These are phyloP conservation scores for Collybiopsis luxurians DNA, from an alignment of 768 basidiomycete genomes.

Conservation along the genomic window DNA sequence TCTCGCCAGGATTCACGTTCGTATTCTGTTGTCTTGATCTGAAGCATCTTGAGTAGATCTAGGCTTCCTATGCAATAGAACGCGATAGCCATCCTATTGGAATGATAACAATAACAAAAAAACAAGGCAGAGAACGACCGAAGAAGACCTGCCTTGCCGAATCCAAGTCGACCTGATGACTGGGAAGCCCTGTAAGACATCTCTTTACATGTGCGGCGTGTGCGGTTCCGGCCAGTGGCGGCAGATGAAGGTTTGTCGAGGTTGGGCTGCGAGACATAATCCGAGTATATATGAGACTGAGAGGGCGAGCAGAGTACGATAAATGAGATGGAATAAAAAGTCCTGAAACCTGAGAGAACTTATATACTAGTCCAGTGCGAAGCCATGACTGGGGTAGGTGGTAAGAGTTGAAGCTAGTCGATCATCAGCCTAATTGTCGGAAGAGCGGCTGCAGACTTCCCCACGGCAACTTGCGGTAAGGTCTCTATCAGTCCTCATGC, in stretches of 20 bases:
- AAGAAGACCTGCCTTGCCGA: constrained; percentile 42
- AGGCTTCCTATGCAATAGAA: constrained; percentile 89
- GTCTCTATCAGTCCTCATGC: too few species aligned
- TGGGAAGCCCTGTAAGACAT: constrained; percentile 53
- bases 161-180: constrained; percentile 51
- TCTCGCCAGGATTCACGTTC: constrained; percentile 67
- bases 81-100: constrained; percentile 68
- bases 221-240: constrained; percentile 17
- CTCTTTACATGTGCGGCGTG: constrained; percentile 51
- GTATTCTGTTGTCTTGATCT: constrained; percentile 39
- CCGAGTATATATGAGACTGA: constrained; percentile 37
- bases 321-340: not conserved
- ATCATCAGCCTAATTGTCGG: not conserved
- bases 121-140: not conserved
- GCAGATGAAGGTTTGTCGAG: not conserved
- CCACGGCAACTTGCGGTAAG: too few species aligned
- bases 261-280: constrained; percentile 11
- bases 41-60: constrained; percentile 64
- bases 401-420: not conserved
- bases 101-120: not conserved
- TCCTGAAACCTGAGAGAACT: not conserved
- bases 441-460: not conserved
- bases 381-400: not conserved
- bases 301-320: not conserved
- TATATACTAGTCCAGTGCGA: not conserved